Evolutionary conservation across 441 rosid genomes (phyloP).

Genomic region (Lepidium campestre): DNA sequence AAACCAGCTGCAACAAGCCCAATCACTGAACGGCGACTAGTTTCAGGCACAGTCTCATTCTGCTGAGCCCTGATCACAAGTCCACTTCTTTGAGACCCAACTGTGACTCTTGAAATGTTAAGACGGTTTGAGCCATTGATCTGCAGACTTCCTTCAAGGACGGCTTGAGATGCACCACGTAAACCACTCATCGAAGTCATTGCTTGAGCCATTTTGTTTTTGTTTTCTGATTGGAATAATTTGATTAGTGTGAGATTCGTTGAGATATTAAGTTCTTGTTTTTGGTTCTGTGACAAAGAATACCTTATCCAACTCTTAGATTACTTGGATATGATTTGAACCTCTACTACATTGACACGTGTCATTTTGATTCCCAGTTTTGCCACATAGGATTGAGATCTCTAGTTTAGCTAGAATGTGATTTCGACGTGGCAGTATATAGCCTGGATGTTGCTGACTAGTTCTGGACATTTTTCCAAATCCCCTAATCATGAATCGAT

Average conservation of each 20-base stretch:
- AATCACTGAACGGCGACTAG: constrained; percentile 60
- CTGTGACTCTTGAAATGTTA: constrained; percentile 28
- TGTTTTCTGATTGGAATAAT: neutral
- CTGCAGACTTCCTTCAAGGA: constrained; percentile 67
- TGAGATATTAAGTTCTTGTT: constrained; percentile 15
- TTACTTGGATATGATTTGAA: constrained; percentile 35
- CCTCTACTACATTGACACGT: constrained; percentile 28
- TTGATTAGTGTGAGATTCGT: neutral
- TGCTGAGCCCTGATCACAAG: constrained; percentile 32
- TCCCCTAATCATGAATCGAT: too few species aligned
- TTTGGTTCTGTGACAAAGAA: constrained; percentile 20
- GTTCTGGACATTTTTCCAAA: too few species aligned
- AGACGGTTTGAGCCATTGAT: constrained; percentile 52
- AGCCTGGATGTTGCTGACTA: neutral
- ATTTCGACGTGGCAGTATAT: neutral
- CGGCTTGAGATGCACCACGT: constrained; percentile 58
- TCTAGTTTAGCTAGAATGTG: neutral
- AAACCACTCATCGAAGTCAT: constrained; percentile 78
- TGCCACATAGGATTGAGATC: constrained; percentile 41
- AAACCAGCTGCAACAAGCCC: constrained; percentile 74
- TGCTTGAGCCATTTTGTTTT: constrained; percentile 60
- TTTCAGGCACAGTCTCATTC: constrained; percentile 42
- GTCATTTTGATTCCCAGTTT: constrained; percentile 1
- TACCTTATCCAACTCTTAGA: constrained; percentile 64
- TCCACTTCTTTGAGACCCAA: constrained; percentile 16